Evolutionary conservation across 2,329 filamentous ascomycete genomes (phyloP), one percentile per base, ranked within the genome.

Genomic region (Neopestalotiopsis rosae): DNA sequence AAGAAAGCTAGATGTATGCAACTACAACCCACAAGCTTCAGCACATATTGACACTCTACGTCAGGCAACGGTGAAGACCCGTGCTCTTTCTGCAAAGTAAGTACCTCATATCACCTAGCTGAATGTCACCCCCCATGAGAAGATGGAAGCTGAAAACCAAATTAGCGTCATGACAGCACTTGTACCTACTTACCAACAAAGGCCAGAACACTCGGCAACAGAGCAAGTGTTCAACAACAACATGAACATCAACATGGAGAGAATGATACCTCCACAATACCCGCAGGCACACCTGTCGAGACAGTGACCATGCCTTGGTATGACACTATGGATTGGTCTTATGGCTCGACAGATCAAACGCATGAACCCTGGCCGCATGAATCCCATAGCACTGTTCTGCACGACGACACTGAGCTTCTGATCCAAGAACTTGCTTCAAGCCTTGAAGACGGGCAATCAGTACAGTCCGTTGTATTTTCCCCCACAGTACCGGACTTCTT

Each of bases 261-360:
- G 9, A 24, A 3, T 9, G n/a, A 14, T n/a, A 4, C 14, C 6
- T 52, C 45, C 9, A n/a, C n/a, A 24, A n/a, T 52, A 7, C 14
- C 9, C 3, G 5, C 17, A 6, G 45, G n/a, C 20, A n/a, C 45
- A n/a, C 14, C 45, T 6, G n/a, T 1, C 14, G 45, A 52, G 20
- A 14, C 17, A 52, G 10, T 10, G 6, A n/a, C 45, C 0, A 20
- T 20, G 5, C 45, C 45, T 5, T 52, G 45, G 45, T 52, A 52
- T 52, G 45, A 52, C 45, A 52, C 45, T 52, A 52, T 52, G 45
- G 45, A 52, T 52, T 52, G 45, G 45, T 52, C 45, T n/a, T 52
- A 52, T 52, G 45, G 45, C 45, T 52, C 17, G 6, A 10, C 45
- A 17, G 45, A 52, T 9, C 45, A 52, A 17, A 9, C 14, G 4